phyloP scores from a whole-genome alignment of 148 eudicot genomes.

The Agrostemma githago region DNA sequence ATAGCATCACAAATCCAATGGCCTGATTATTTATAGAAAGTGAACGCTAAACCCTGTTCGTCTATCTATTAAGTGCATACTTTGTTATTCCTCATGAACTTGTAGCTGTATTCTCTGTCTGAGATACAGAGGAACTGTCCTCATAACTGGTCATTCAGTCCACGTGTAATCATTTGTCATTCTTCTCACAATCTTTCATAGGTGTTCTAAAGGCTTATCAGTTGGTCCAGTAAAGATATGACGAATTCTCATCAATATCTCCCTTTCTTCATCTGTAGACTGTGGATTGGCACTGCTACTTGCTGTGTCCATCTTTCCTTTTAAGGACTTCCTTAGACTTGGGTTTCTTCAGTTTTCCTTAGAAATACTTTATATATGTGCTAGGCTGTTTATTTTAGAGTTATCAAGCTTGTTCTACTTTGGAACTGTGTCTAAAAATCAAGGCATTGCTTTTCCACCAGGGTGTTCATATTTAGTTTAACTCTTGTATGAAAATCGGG shows the following conservation, averaged over 20 bases:
- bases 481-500: no score
- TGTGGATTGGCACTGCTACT: background rate
- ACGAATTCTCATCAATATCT: no score
- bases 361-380: background rate
- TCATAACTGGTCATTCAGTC: background rate
- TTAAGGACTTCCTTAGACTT: no score
- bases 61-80: background rate
- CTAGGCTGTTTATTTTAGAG: background rate
- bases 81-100: background rate
- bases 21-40: background rate
- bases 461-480: background rate
- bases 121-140: background rate
- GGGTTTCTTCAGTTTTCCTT: no score
- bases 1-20: background rate
- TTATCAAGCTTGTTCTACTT: background rate
- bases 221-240: no score
- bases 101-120: background rate
- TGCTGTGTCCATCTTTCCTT: background rate
- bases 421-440: background rate
- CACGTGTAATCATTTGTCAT: no score
- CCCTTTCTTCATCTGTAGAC: no score
- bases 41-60: background rate
- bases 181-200: no score
- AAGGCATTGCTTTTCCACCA: background rate
- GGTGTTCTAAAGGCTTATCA: no score